A percentile compares a stretch with the other conserved stretches of the same genome.
Conservation (phyloP, 2,329 filamentous ascomycete genomes). For the Fusarium floridanum region DNA sequence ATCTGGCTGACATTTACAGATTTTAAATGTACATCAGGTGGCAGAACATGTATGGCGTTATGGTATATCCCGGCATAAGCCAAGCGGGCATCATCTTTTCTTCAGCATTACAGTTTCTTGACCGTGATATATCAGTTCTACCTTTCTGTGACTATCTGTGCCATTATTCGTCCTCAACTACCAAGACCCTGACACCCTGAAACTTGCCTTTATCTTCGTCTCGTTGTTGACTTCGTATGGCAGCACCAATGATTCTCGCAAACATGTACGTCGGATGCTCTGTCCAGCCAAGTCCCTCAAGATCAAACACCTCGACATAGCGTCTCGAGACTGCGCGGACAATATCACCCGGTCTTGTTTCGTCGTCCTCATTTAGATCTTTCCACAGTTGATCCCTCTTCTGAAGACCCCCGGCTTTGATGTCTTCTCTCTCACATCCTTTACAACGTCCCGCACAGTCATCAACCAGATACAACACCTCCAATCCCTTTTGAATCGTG, state of each 20-base stretch:
- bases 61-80: slow-evolving; percentile 50
- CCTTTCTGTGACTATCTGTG: slow-evolving; percentile 7
- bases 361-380: slow-evolving; percentile 29
- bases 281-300: slow-evolving; percentile 50
- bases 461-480: slow-evolving; percentile 51
- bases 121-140: slow-evolving; percentile 20
- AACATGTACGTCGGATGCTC: slow-evolving; percentile 49
- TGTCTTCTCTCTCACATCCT: slow-evolving; percentile 28
- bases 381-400: slow-evolving; percentile 39
- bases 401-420: slow-evolving; percentile 30
- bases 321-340: slow-evolving; percentile 47
- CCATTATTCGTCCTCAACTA: slow-evolving; percentile 42
- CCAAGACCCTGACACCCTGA: slow-evolving; percentile 44
- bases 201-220: slow-evolving; percentile 34
- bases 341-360: slow-evolving; percentile 43
- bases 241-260: slow-evolving; percentile 45
- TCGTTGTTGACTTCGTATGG: slow-evolving; percentile 49
- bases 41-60: slow-evolving; percentile 49
- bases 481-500: slow-evolving; percentile 46
- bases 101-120: slow-evolving; percentile 38
- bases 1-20: slow-evolving; percentile 43
- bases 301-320: slow-evolving; percentile 51
- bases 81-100: slow-evolving; percentile 45
- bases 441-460: slow-evolving; percentile 44
- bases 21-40: slow-evolving; percentile 50